Evolutionary conservation across 148 eudicot genomes (phyloP).

Genomic region (Rheum nobile): DNA sequence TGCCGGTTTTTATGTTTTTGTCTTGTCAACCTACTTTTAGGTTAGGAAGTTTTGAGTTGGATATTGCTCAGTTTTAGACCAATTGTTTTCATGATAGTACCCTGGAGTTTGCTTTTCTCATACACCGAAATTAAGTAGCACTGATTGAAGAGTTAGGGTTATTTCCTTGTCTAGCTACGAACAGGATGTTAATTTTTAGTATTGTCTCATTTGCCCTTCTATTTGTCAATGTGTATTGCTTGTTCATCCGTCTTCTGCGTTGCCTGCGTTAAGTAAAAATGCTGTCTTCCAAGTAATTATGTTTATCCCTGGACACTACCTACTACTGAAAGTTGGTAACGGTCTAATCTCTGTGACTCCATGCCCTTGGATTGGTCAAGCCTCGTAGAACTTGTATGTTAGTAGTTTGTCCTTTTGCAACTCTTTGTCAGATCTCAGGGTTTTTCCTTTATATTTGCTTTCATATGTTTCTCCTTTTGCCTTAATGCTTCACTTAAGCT

Average conservation of each 20-base stretch:
- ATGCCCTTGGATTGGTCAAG: neutral
- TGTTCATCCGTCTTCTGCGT: neutral
- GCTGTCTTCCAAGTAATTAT: neutral
- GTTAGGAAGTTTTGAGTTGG: neutral
- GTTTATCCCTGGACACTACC: neutral
- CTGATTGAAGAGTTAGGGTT: neutral
- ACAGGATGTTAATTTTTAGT: neutral
- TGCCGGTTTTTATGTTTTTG: neutral
- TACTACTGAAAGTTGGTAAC: neutral
- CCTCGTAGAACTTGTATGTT: neutral
- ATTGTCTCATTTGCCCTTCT: neutral
- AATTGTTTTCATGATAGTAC: neutral
- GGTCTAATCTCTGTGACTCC: neutral
- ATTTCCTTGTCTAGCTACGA: neutral
- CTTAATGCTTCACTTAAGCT: neutral
- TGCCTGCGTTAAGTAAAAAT: neutral
- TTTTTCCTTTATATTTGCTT: neutral
- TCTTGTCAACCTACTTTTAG: neutral
- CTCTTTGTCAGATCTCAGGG: neutral
- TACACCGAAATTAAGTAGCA: neutral
- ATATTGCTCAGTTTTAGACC: neutral
- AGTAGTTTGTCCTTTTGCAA: neutral
- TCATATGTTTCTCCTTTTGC: neutral
- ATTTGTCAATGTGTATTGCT: neutral
- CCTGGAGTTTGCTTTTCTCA: neutral